Base-by-base conservation (phyloP, 1,284 basidiomycete genomes). In the Ustilago xerochloae region DNA sequence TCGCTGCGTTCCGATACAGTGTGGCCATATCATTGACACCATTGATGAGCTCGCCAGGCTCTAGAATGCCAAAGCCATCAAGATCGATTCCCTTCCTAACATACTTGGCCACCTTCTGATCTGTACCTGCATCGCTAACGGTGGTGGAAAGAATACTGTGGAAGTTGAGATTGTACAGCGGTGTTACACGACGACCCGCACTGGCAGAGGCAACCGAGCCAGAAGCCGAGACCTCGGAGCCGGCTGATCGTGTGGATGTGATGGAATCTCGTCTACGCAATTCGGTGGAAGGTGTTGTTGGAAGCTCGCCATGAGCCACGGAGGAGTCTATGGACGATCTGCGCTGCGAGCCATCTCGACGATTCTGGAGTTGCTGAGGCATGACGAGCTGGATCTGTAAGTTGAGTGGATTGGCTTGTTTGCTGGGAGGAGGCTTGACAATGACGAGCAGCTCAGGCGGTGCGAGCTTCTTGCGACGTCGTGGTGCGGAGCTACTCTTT, bases 121-220 rank as follows among this genome's bases (percentile, higher is more conserved):
- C 96, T 0, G 96, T 99, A 3, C 94, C 94, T 0, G 93, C 93
- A 80, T 95, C 93, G 30, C 93, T 90, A 60, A 97, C 91, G 29
- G 91, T 90, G 68, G 95, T 95, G 10, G 93, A 91, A 87, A 96
- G 89, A 61, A 98, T 93, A 74, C 93, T 93, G 85, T 99, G 95
- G 2, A 91, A 92, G 57, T 92, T 91, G 32, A 98, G 88, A 80
- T 96, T 97, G 87, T 97, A 98, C 15, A 97, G 88, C 0, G 96
- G 95, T 49, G 94, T 91, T 75, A 97, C 94, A 77, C 91, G 90
- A 48, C 92, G 54, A 7, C 63, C 60, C 10, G 86, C 83, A 67
- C 78, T 80, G 15, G 63, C 46, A 6, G 49, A 72, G n/a, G 69
- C 54, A 5, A 60, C 47, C 28, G 71, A 73, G 41, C 58, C 61